Percentiles rank a stretch among this genome's conserved stretches.
phyloP scores from a whole-genome alignment of 2,329 filamentous ascomycete genomes.

The Esteya vermicola region DNA sequence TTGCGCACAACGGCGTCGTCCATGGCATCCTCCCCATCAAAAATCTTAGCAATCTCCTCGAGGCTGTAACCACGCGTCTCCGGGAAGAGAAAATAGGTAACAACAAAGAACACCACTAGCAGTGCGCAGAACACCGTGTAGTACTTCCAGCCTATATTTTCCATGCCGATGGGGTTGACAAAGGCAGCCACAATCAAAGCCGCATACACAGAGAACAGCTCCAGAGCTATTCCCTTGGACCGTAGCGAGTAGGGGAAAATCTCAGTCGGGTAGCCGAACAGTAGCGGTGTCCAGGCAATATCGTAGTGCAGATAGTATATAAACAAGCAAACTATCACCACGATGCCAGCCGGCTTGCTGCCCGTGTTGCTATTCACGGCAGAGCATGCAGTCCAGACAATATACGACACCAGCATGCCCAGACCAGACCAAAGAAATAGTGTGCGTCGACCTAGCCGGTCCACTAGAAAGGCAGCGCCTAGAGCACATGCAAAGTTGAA shows the following conservation, averaged over 20 bases:
- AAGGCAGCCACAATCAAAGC: background rate
- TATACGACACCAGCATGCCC: conserved; percentile 9
- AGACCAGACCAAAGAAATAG: conserved; percentile 16
- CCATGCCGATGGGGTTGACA: conserved; percentile 5
- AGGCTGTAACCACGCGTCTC: conserved; percentile 14
- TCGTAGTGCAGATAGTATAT: conserved; percentile 18
- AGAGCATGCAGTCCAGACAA: background rate
- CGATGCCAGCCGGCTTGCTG: conserved; percentile 10
- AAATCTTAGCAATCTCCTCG: conserved; percentile 8
- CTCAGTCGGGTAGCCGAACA: conserved; percentile 3
- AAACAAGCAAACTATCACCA: conserved; percentile 19
- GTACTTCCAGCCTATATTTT: conserved; percentile 6
- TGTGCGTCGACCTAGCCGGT: conserved; percentile 16
- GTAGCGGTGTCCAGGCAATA: background rate
- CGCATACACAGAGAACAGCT: background rate
- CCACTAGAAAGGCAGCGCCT: conserved; percentile 13
- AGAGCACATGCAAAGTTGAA: conserved; percentile 6
- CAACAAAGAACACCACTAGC: background rate
- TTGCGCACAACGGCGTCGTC: background rate
- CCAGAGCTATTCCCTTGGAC: background rate
- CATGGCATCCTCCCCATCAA: background rate
- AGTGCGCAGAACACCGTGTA: conserved; percentile 6
- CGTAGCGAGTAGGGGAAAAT: conserved; percentile 2
- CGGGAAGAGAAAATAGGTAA: conserved; percentile 11
- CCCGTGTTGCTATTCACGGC: conserved; percentile 7